Evolutionary conservation across 495 filamentous ascomycete species (phyloP).

Genomic region (Lasiosphaeria miniovina): DNA sequence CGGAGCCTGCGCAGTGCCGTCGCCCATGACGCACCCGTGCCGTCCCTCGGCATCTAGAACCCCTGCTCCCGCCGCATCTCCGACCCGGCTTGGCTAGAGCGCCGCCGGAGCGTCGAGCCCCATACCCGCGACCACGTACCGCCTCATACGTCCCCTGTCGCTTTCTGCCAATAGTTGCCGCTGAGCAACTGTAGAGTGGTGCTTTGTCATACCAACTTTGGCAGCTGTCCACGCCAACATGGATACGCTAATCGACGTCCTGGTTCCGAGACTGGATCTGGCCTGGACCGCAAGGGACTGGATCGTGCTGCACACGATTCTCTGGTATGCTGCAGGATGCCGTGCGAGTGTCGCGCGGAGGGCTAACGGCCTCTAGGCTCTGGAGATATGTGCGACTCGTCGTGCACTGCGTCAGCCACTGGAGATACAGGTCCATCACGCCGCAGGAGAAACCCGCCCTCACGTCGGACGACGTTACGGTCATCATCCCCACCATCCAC

Average conservation of each 20-base stretch:
- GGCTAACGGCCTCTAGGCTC: constrained; percentile 37
- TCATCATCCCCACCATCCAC: constrained; percentile 56
- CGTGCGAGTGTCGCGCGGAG: not conserved
- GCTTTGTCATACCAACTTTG: constrained; percentile 1
- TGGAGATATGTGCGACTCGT: constrained; percentile 52
- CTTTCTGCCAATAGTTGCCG: constrained; percentile 3
- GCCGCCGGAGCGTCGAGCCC: constrained; percentile 1
- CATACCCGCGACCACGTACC: not conserved
- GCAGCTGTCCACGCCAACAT: constrained; percentile 18
- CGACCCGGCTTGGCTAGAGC: constrained; percentile 9
- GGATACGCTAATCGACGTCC: constrained; percentile 33
- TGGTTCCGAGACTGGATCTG: constrained; percentile 36
- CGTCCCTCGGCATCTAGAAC: constrained; percentile 12
- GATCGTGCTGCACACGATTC: constrained; percentile 34
- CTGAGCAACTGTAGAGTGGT: constrained; percentile 2
- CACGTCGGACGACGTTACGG: constrained; percentile 51
- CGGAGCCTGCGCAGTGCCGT: constrained; percentile 9
- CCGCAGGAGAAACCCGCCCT: constrained; percentile 44
- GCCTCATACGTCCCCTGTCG: not conserved
- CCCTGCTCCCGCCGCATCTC: constrained; percentile 15
- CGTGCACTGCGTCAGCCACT: constrained; percentile 51
- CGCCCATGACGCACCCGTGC: constrained; percentile 21
- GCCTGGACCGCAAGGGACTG: constrained; percentile 37
- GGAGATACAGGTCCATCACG: constrained; percentile 45
- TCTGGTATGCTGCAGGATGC: constrained; percentile 38